Evolutionary conservation across 129 eudicot species (phyloP).

Genomic region (Chrysanthemum makinoi): DNA sequence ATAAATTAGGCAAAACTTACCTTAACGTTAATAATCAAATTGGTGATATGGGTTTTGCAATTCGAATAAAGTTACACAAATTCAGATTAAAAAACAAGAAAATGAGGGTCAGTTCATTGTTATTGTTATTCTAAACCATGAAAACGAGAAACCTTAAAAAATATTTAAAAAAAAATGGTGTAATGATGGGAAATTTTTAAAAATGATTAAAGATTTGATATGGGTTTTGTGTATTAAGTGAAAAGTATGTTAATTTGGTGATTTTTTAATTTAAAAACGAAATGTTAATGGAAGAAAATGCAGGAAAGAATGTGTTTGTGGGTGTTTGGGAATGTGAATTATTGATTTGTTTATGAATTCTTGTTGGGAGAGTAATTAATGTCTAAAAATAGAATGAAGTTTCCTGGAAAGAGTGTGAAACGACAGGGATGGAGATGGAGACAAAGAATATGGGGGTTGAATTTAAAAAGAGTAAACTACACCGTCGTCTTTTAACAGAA

Average conservation of each 20-base stretch:
- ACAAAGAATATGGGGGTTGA: neutral
- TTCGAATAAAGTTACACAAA: conserved; percentile 8
- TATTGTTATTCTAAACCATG: conserved; percentile 16
- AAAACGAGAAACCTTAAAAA: conserved; percentile 29
- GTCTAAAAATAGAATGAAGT: conserved; percentile 17
- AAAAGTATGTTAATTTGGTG: no score
- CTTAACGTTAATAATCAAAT: conserved; percentile 16
- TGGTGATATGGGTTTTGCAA: conserved; percentile 1
- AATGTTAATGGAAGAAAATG: conserved; percentile 8
- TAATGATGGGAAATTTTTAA: neutral
- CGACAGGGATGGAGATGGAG: conserved; percentile 10
- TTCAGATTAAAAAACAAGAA: conserved; percentile 2
- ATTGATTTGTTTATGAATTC: neutral
- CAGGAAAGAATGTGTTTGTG: conserved; percentile 5
- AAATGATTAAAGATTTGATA: conserved; percentile 17
- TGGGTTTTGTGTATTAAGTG: conserved; percentile 20
- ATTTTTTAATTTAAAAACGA: no score
- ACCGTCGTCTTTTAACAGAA: no score
- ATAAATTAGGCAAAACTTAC: conserved; percentile 19
- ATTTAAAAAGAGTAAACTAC: no score
- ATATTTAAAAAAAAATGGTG: conserved; percentile 10
- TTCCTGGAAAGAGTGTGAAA: conserved; percentile 28
- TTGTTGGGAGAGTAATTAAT: conserved; percentile 7
- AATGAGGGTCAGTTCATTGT: conserved; percentile 23
- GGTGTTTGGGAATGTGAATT: conserved; percentile 13